Evolutionary conservation across 2,329 filamentous ascomycete species (phyloP).

Genomic region (Orbilia blumenaviensis): DNA sequence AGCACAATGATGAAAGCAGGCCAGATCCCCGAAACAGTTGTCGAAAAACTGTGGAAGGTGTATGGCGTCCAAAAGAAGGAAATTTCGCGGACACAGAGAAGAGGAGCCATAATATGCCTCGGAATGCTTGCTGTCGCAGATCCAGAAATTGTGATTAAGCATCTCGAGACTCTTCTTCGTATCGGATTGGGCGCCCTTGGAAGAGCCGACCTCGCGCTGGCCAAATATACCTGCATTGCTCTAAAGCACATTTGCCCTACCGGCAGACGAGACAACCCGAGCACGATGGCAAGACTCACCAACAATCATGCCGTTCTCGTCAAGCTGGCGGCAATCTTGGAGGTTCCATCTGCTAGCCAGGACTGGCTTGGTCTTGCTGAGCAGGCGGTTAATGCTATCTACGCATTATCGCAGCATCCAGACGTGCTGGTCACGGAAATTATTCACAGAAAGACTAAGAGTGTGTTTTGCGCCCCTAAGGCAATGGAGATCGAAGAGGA

Average conservation of each 20-base stretch:
- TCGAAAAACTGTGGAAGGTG: conserved; percentile 95
- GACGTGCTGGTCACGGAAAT: conserved; percentile 93
- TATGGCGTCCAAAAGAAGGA: conserved; percentile 94
- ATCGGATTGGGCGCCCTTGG: conserved; percentile 86
- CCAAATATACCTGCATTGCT: conserved; percentile 95
- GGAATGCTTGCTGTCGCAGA: conserved; percentile 95
- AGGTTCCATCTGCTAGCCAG: conserved; percentile 86
- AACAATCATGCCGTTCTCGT: conserved; percentile 90
- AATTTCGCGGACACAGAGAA: conserved; percentile 87
- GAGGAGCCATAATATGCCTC: conserved; percentile 93
- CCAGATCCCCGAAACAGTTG: conserved; percentile 82
- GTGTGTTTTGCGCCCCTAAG: conserved; percentile 71
- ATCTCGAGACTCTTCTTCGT: conserved; percentile 92
- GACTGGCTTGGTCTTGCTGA: conserved; percentile 96
- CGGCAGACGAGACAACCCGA: conserved; percentile 67
- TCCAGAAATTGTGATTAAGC: conserved; percentile 89
- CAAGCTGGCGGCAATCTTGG: conserved; percentile 82
- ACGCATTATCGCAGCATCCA: conserved; percentile 90
- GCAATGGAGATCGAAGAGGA: conserved; percentile 62
- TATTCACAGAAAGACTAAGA: conserved; percentile 82
- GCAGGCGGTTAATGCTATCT: conserved; percentile 94
- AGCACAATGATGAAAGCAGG: conserved; percentile 98
- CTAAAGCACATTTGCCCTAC: conserved; percentile 87
- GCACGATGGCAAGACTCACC: conserved; percentile 75
- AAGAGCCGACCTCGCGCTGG: conserved; percentile 82